Base-by-base conservation (phyloP, 2,329 filamentous ascomycete genomes). In the Stachybotrys elegans region DNA sequence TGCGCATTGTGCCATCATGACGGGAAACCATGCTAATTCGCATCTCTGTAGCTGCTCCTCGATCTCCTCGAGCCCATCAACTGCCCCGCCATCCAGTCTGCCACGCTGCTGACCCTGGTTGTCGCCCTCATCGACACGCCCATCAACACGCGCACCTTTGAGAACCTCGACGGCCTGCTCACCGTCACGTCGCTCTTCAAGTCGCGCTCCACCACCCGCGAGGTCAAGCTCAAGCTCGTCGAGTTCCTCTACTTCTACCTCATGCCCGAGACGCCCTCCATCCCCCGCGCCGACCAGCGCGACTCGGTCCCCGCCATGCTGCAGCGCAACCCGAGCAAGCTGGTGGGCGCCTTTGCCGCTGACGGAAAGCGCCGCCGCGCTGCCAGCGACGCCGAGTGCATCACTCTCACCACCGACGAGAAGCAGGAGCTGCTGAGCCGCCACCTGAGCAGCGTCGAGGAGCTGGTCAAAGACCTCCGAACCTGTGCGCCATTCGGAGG, bases 161-260 rank as follows among this genome's bases (percentile, higher is more conserved):
- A 98, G 70, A 76, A 79, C 44, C 85, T 95, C 53, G 92, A 97
- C 61, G 93, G 93, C 44, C 79, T 98, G 5, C 79, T 95, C 32
- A 93, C 90, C 2, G 83, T 97, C 37, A 95, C 92, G 2, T 92
- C 87, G 9, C 78, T 97, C 40, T 96, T 97, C 79, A 95, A 94
- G 66, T 87, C 86, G 51, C 83, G 89, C 48, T 81, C 83, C 52
- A 96, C 92, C 4, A 83, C 83, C 20, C 83, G 89, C 49, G 88
- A 92, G 56, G 91, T 97, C 52, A 96, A 95, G 71, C 79, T 95
- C 60, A 93, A 95, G 65, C 81, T 95, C n/a, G 84, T 96, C 54
- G 93, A 97, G 66, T 97, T 97, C 61, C 71, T 98, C 42, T 97
- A 97, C 73, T 97, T 97, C 67, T 98, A 97, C 66, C 83, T 98